Evolutionary conservation across 176 grass and related monocot species (phyloP), one percentile per base, ranked within the genome.

Genomic region (Musa troglodytarum): DNA sequence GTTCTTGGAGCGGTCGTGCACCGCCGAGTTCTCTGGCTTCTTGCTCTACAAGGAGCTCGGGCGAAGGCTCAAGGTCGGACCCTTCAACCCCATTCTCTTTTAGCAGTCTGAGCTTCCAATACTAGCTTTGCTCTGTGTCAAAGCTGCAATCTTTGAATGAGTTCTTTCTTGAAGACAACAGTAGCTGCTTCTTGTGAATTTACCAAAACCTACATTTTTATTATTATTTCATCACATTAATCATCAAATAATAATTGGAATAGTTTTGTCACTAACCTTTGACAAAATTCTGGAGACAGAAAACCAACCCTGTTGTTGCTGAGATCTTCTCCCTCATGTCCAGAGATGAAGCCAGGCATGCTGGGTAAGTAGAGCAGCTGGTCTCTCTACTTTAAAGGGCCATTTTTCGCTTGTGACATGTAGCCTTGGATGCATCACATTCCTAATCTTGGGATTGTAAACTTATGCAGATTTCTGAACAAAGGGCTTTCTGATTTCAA

Each of bases 251-350:
- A 43, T 43, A 43, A 6, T 43, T 6, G 34, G 34, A 43, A 43
- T 43, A 43, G 34, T 43, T 43, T 43, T 43, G 34, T 69, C 1
- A 50, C 52, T 70, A 50, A 67, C 20, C 11, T 23, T 20, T 10
- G 54, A 22, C 43, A 77, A 56, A 52, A 23, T 17, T 63, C 23
- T 52, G 74, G 74, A 34, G 57, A 20, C 86, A 99, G 95, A 99
- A 99, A 94, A 99, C 90, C 28, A 99, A 99, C 81, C 90, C 95
- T 50, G 88, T 99, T 24, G 90, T 99, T 57, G 95, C 90, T 23
- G 95, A 99, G 50, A 99, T 94, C 49, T 99, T 99, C 81, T 99
- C 95, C 49, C 95, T 99, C 78, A 99, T 99, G 95, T 99, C 90
- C 74, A 88, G 95, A 77, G 95, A 99, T 68, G 90, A 99, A 92